These are phyloP conservation scores for Crucihimalaya himalaica DNA, from an alignment of 345 rosid species.

Conservation along the genomic window DNA sequence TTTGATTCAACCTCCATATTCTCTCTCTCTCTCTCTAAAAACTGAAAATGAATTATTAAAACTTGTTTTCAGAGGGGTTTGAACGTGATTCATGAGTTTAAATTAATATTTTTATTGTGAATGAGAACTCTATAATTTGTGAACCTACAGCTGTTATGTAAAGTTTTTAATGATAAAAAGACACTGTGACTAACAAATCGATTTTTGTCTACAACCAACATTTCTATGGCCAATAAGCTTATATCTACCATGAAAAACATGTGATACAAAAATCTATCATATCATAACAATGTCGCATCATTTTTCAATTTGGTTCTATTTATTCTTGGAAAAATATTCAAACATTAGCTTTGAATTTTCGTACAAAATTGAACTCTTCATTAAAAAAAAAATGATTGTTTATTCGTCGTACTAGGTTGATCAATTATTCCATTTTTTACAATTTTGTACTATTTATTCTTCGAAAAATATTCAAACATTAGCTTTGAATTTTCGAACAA, in stretches of 20 bases:
- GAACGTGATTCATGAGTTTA: conserved; percentile 4
- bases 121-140: neutral
- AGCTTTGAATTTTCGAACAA: neutral
- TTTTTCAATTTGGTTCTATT: neutral
- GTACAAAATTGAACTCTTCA: neutral
- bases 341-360: neutral
- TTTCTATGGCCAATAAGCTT: neutral
- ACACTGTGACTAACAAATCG: neutral
- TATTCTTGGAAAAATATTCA: neutral
- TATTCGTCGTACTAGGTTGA: neutral
- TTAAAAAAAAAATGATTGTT: neutral
- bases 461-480: neutral
- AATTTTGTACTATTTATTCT: neutral
- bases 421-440: neutral
- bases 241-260: neutral
- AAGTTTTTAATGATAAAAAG: neutral
- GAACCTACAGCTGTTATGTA: neutral
- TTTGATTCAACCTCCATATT: neutral
- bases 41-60: neutral
- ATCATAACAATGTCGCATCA: neutral
- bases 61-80: neutral
- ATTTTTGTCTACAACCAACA: neutral
- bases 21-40: neutral
- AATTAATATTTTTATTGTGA: neutral
- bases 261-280: conserved; percentile 14